Conservation (phyloP, 2,329 filamentous ascomycete genomes). For the Nemania sp. region DNA sequence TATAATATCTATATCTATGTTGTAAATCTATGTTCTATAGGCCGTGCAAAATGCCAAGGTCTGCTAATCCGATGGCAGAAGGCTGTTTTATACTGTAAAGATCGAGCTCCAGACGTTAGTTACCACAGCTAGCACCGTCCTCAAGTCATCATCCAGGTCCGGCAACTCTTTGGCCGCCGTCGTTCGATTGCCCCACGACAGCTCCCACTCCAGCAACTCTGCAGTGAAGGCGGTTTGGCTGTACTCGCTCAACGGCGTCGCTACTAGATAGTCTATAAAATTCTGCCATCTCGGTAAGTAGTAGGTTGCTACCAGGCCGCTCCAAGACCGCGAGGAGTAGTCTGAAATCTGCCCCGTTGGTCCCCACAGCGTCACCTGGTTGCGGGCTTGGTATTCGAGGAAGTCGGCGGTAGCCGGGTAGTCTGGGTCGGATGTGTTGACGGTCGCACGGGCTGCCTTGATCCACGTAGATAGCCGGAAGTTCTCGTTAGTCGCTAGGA, state of each 20-base stretch:
- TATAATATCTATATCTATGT: background rate
- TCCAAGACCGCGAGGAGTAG: slow-evolving; percentile 39
- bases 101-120: slow-evolving; percentile 12
- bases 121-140: background rate
- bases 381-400: slow-evolving; percentile 41
- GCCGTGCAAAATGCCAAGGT: background rate
- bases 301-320: slow-evolving; percentile 36
- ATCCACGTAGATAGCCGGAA: slow-evolving; percentile 39
- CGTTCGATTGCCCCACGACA: slow-evolving; percentile 33
- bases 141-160: slow-evolving; percentile 4
- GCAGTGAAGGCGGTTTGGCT: slow-evolving; percentile 31
- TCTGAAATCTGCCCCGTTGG: slow-evolving; percentile 36
- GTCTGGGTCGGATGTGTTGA: slow-evolving; percentile 26
- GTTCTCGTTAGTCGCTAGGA: slow-evolving; percentile 35
- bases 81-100: slow-evolving; percentile 10
- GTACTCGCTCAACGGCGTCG: slow-evolving; percentile 30
- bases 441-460: slow-evolving; percentile 32
- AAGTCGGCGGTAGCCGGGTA: slow-evolving; percentile 30
- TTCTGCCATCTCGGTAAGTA: slow-evolving; percentile 39
- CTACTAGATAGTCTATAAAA: slow-evolving; percentile 38
- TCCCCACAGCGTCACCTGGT: slow-evolving; percentile 41
- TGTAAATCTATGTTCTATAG: background rate
- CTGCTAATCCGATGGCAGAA: background rate
- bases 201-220: slow-evolving; percentile 34
- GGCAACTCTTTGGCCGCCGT: slow-evolving; percentile 12